Conservation (phyloP, 768 basidiomycete genomes). For the Tulasnella sp. region DNA sequence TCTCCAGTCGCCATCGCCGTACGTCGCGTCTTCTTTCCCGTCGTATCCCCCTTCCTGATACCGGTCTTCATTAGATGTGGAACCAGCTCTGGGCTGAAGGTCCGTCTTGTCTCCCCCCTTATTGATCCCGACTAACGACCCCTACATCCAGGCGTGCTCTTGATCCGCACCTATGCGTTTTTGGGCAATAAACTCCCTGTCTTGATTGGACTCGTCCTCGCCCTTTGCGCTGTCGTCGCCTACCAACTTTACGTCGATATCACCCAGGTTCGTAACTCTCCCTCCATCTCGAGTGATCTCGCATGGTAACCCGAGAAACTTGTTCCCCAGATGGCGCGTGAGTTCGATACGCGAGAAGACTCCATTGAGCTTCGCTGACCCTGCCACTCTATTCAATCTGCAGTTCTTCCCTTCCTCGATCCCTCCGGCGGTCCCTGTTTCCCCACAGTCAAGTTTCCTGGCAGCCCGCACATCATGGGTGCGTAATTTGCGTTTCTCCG, state of each 20-base stretch:
- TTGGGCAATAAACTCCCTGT: constrained; percentile 9
- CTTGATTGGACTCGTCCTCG: not conserved
- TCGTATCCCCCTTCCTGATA: not conserved
- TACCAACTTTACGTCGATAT: constrained; percentile 13
- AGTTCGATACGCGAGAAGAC: too few species aligned
- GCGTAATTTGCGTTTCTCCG: too few species aligned
- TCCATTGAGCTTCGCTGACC: too few species aligned
- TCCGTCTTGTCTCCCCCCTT: not conserved
- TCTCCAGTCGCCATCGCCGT: constrained; percentile 4
- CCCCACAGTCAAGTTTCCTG: not conserved
- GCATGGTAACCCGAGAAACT: too few species aligned
- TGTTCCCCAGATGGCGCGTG: too few species aligned
- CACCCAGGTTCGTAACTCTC: not conserved
- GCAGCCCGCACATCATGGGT: constrained; percentile 11
- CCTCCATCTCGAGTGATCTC: not conserved
- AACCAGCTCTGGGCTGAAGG: constrained; percentile 13
- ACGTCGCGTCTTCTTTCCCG: not conserved
- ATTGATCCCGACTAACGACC: not conserved
- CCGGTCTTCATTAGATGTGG: constrained; percentile 4
- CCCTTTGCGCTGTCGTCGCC: not conserved
- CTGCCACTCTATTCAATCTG: not conserved
- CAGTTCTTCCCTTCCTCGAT: constrained; percentile 13
- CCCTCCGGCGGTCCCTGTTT: constrained; percentile 10
- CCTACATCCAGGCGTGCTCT: not conserved
- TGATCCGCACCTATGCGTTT: constrained; percentile 8